Percentiles rank a stretch among this genome's conserved stretches.
Evolutionary conservation across 1,139 yeast genomes (phyloP).

Genomic region (Candida mesenterica): DNA sequence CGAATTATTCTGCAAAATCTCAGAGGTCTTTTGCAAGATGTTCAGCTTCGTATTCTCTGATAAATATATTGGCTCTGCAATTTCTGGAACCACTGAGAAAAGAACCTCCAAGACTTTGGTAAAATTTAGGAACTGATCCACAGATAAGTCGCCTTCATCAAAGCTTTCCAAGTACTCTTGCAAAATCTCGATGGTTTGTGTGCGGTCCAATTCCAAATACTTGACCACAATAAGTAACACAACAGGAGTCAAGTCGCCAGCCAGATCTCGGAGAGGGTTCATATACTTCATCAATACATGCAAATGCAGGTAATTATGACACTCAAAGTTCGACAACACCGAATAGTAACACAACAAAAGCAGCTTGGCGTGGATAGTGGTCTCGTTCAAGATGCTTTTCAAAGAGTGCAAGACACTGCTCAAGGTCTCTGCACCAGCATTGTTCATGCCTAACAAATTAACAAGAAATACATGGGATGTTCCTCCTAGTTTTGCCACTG

Average conservation of each 20-base stretch:
- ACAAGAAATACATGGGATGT: slow-evolving; percentile 15
- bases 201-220: slow-evolving; percentile 19
- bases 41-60: slow-evolving; percentile 18
- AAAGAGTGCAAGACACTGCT: slow-evolving; percentile 14
- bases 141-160: slow-evolving; percentile 17
- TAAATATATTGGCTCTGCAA: slow-evolving; percentile 21
- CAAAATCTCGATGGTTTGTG: slow-evolving; percentile 19
- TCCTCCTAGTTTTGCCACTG: slow-evolving; percentile 19
- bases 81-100: slow-evolving; percentile 28
- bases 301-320: slow-evolving; percentile 23
- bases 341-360: slow-evolving; percentile 15
- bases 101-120: slow-evolving; percentile 20
- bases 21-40: slow-evolving; percentile 16
- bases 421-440: slow-evolving; percentile 8
- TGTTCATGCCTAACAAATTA: slow-evolving; percentile 13
- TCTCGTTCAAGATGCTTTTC: neutral
- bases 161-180: slow-evolving; percentile 26
- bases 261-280: slow-evolving; percentile 14
- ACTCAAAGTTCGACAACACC: slow-evolving; percentile 20
- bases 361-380: neutral
- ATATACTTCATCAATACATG: slow-evolving; percentile 21
- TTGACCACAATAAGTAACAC: slow-evolving; percentile 28
- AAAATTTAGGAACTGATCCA: slow-evolving; percentile 21
- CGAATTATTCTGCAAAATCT: slow-evolving; percentile 4
- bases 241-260: slow-evolving; percentile 15